These are phyloP conservation scores for Salix brachista DNA, from an alignment of 345 rosid species.

Conservation along the genomic window DNA sequence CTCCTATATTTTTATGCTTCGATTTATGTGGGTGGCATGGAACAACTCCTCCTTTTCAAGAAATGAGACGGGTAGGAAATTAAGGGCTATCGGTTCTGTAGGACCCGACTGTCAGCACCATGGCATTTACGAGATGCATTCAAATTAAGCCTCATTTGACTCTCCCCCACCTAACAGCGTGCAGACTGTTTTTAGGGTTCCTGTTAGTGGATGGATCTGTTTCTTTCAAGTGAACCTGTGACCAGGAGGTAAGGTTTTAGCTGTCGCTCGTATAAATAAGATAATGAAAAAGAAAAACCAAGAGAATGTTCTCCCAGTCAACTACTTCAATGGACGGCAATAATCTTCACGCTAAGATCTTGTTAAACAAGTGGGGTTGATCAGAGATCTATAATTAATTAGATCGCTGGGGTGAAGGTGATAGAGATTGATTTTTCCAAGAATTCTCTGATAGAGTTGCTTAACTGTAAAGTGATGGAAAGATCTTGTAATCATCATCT, in stretches of 20 bases:
- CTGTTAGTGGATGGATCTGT: constrained; percentile 12
- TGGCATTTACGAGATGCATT: constrained; percentile 20
- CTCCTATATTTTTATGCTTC: not conserved
- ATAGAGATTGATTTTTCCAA: not conserved
- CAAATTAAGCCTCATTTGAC: not conserved
- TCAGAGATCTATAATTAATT: not conserved
- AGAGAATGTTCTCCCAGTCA: not conserved
- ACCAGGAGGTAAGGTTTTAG: constrained; percentile 9
- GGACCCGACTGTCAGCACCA: constrained; percentile 15
- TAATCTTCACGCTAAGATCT: constrained; percentile 7
- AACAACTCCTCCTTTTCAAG: constrained; percentile 27
- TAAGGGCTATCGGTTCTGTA: not conserved
- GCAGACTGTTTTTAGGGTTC: constrained; percentile 14
- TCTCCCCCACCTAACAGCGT: constrained; percentile 29
- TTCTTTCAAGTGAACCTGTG: constrained; percentile 10
- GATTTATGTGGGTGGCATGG: constrained; percentile 25
- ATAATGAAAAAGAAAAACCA: not conserved
- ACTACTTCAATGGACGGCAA: constrained; percentile 3
- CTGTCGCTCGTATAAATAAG: constrained; percentile 5
- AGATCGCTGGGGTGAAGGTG: not conserved
- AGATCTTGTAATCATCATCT: not conserved
- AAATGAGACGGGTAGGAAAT: constrained; percentile 8
- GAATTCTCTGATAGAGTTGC: not conserved
- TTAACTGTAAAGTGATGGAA: not conserved
- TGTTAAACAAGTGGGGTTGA: not conserved